Percentiles rank a stretch among this genome's conserved stretches.
Evolutionary conservation across 768 basidiomycete species (phyloP).

Genomic region (Mycena olivaceomarginata): DNA sequence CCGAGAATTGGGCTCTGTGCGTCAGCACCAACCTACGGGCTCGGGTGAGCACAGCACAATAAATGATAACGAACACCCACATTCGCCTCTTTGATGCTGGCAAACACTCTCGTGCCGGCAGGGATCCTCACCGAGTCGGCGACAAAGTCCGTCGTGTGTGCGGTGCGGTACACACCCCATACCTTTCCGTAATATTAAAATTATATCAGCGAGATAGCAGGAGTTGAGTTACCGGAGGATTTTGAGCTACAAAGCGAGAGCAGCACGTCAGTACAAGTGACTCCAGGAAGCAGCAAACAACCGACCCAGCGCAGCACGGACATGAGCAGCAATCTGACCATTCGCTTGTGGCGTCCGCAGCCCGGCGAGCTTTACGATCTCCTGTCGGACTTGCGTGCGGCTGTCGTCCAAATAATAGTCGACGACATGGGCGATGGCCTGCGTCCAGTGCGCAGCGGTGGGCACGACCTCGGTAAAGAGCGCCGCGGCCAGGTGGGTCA

Average conservation of each 20-base stretch:
- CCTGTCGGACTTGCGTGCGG: slow-evolving; percentile 56
- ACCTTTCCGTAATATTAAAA: slow-evolving; percentile 50
- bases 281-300: slow-evolving; percentile 14
- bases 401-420: slow-evolving; percentile 74
- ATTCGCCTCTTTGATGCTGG: slow-evolving; percentile 61
- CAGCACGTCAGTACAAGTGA: neutral
- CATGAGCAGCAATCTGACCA: slow-evolving; percentile 61
- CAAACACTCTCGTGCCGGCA: slow-evolving; percentile 57
- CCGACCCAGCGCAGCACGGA: slow-evolving; percentile 69
- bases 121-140: slow-evolving; percentile 53
- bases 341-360: slow-evolving; percentile 49
- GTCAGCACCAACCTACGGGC: slow-evolving; percentile 49
- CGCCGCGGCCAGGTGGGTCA: slow-evolving; percentile 64
- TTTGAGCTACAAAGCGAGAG: slow-evolving; percentile 48
- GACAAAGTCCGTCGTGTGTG: slow-evolving; percentile 48
- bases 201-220: slow-evolving; percentile 25
- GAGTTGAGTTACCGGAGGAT: slow-evolving; percentile 55
- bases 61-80: slow-evolving; percentile 42
- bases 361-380: slow-evolving; percentile 61
- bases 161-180: slow-evolving; percentile 64
- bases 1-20: slow-evolving; percentile 55
- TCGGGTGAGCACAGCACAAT: slow-evolving; percentile 17
- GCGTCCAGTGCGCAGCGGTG: slow-evolving; percentile 73
- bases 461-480: slow-evolving; percentile 75
- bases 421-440: slow-evolving; percentile 73